phyloP scores from a whole-genome alignment of 1,284 basidiomycete species.

The Ustilago cynodontis region DNA sequence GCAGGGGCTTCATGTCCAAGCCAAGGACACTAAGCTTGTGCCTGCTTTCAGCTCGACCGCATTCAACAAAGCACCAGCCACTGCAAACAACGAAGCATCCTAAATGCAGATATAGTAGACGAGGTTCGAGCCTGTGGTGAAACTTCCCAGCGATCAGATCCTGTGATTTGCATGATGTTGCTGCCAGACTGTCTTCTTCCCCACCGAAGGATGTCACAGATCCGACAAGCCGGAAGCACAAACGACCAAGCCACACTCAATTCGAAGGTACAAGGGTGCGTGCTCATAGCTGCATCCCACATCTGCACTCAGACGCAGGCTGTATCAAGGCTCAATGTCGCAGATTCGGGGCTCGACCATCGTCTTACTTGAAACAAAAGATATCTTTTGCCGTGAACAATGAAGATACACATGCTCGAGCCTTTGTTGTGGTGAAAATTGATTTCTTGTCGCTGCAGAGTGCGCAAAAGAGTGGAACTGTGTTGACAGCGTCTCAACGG shows the following conservation, averaged over 20 bases:
- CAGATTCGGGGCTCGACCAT: neutral
- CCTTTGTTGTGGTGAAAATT: neutral
- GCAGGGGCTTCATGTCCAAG: neutral
- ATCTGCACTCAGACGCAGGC: neutral
- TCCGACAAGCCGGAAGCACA: neutral
- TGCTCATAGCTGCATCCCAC: neutral
- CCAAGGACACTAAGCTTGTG: neutral
- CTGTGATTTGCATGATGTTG: neutral
- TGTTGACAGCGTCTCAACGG: neutral
- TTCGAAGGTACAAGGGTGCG: neutral
- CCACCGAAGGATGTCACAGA: neutral
- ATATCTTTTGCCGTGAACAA: too few relatives aligned
- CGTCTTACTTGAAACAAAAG: neutral
- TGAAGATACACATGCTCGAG: neutral
- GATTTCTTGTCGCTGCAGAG: neutral
- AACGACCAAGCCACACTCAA: neutral
- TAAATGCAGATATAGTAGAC: neutral
- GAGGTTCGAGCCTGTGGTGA: neutral
- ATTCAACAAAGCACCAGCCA: neutral
- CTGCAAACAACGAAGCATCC: neutral
- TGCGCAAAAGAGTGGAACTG: neutral
- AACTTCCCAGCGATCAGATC: slow-evolving; percentile 1
- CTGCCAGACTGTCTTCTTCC: neutral
- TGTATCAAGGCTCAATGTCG: neutral
- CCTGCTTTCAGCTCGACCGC: neutral